Percentiles rank a stretch among this genome's conserved stretches.
These are phyloP conservation scores for Candida pini DNA, from an alignment of 805 yeast species.

Conservation along the genomic window DNA sequence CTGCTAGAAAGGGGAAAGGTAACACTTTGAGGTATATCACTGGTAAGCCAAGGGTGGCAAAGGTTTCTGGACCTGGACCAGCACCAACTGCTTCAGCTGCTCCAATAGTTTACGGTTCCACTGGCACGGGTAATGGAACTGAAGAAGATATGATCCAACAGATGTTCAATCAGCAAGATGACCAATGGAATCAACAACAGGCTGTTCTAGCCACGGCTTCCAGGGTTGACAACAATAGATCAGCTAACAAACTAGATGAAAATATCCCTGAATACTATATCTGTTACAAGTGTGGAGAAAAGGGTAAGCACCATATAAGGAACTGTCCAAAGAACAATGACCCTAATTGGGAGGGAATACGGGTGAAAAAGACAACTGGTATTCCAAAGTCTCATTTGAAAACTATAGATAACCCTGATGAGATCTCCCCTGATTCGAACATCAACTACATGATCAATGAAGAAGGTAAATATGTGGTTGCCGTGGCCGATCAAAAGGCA, in stretches of 20 bases:
- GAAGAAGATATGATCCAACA: slow-evolving; percentile 87
- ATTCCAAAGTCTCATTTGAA: slow-evolving; percentile 90
- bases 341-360: slow-evolving; percentile 89
- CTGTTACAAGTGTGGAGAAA: slow-evolving; percentile 94
- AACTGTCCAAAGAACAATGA: slow-evolving; percentile 93
- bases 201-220: slow-evolving; percentile 83
- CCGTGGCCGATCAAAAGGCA: slow-evolving; percentile 88
- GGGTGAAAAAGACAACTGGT: slow-evolving; percentile 92
- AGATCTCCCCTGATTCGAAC: slow-evolving; percentile 41
- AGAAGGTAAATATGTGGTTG: slow-evolving; percentile 92
- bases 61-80: slow-evolving; percentile 7
- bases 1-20: slow-evolving; percentile 41
- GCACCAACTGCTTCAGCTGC: slow-evolving; percentile 8
- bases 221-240: slow-evolving; percentile 41
- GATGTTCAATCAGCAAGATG: slow-evolving; percentile 91
- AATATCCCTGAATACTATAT: slow-evolving; percentile 93
- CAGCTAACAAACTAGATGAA: slow-evolving; percentile 47
- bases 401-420: slow-evolving; percentile 76
- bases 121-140: slow-evolving; percentile 22
- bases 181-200: slow-evolving; percentile 93
- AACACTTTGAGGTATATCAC: slow-evolving; percentile 67
- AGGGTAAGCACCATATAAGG: slow-evolving; percentile 89
- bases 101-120: slow-evolving; percentile 3
- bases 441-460: slow-evolving; percentile 79
- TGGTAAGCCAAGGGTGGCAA: slow-evolving; percentile 55